phyloP scores from a whole-genome alignment of 768 basidiomycete genomes.

The Trametes elegans region DNA sequence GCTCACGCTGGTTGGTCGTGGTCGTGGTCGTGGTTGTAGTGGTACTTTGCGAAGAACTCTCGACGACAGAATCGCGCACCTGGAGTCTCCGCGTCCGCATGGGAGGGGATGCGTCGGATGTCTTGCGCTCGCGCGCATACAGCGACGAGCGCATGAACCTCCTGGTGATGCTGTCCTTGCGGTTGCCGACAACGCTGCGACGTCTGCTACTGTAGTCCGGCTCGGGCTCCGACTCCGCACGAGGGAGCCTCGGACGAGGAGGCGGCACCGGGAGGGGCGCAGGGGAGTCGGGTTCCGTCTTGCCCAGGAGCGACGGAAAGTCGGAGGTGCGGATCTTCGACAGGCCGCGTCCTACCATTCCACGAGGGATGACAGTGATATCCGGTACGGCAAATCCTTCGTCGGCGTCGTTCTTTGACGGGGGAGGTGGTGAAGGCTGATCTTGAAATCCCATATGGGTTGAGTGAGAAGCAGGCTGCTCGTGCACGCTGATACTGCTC shows the following conservation, averaged over 20 bases:
- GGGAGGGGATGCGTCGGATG: conserved; percentile 16
- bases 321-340: conserved; percentile 21
- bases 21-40: neutral
- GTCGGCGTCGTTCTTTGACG: conserved; percentile 10
- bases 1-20: neutral
- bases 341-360: neutral
- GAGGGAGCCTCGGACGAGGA: neutral
- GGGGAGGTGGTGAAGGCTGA: conserved; percentile 9
- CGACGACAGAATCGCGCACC: neutral
- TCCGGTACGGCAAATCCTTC: conserved; percentile 13
- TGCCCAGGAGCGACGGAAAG: conserved; percentile 21
- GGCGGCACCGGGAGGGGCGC: conserved; percentile 8
- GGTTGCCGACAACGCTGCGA: conserved; percentile 6
- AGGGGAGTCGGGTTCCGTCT: conserved; percentile 17
- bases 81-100: neutral
- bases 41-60: neutral
- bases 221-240: conserved; percentile 15
- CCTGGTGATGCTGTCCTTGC: conserved; percentile 11
- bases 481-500: conserved; percentile 22
- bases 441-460: conserved; percentile 13
- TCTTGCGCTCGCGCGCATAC: conserved; percentile 13
- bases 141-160: conserved; percentile 8
- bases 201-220: conserved; percentile 3
- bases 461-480: conserved; percentile 17
- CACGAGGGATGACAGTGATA: neutral